Evolutionary conservation across 805 yeast species (phyloP), one percentile per base, ranked within the genome.

Genomic region (Metschnikowia sp.): DNA sequence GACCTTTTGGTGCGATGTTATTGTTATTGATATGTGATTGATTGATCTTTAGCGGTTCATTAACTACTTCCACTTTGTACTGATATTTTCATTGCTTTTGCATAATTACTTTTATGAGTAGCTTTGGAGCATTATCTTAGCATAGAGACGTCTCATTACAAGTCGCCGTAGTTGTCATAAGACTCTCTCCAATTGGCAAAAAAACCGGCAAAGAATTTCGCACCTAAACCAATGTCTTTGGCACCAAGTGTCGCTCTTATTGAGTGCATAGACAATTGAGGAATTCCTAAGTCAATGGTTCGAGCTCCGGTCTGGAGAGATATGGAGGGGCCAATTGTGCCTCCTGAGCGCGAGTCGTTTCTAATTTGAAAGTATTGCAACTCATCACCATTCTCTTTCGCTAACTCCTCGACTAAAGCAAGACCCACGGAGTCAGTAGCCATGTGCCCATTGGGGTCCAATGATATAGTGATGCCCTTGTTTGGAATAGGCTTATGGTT

Each of bases 201-300:
- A 68, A 86, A 88, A 1, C 86, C 86, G 49, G 71, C 74, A 72
- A 86, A 87, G 66, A 83, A 85, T 61, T 83, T 80, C 42, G 81
- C 77, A 37, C 86, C 95, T 44, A 86, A 72, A 40, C 88, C 89
- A 49, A 86, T 76, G 61, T 88, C 96, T 61, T 82, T 78, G 18
- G 87, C 75, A 36, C 96, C 96, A 30, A 84, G 77, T 11, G 90
- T 77, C 28, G 94, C 95, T 58, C 96, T 77, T 56, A 88, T 84
- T 36, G 89, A 83, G 67, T 88, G 96, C 96, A 88, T 88, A 2
- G 92, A 79, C 57, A 86, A 73, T 67, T 88, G 95, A 2, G 95
- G 82, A 56, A 88, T 84, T 47, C 96, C 96, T 49, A 87, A 65
- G 58, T 88, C 96, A 47, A 86, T 79, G 38, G 92, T 84, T 59